Evolutionary conservation across 371 early-diverging fungal species (phyloP).

Genomic region (Parasitella parasitica): DNA sequence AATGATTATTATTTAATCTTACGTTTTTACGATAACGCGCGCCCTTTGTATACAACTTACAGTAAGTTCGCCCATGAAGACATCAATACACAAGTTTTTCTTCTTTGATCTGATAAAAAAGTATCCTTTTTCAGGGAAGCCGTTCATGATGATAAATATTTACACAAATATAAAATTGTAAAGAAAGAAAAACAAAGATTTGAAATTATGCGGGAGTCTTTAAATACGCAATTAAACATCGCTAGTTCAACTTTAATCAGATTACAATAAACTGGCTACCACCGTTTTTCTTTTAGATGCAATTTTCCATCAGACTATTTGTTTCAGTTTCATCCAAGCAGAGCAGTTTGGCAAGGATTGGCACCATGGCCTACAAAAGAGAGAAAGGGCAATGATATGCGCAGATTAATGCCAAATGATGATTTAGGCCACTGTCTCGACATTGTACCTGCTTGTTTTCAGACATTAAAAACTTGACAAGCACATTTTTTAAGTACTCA

Average conservation of each 20-base stretch:
- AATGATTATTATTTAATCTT: neutral
- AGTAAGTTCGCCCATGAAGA: constrained; percentile 28
- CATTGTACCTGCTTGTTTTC: constrained; percentile 52
- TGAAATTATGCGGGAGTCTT: neutral
- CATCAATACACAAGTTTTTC: constrained; percentile 16
- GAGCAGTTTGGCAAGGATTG: constrained; percentile 46
- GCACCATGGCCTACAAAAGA: constrained; percentile 37
- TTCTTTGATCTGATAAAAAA: constrained; percentile 24
- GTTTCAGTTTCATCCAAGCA: constrained; percentile 45
- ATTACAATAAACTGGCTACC: neutral
- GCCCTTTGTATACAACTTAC: neutral
- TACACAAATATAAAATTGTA: neutral
- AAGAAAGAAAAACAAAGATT: neutral
- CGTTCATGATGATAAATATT: neutral
- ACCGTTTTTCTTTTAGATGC: neutral
- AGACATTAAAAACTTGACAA: constrained; percentile 58
- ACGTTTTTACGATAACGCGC: neutral
- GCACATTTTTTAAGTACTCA: constrained; percentile 67
- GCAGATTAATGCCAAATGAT: no score
- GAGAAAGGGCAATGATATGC: neutral
- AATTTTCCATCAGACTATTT: constrained; percentile 20
- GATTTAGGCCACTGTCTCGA: neutral
- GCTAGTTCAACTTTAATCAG: constrained; percentile 1
- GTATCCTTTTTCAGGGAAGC: constrained; percentile 24
- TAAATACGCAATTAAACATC: neutral